phyloP scores from a whole-genome alignment of 2,329 filamentous ascomycete genomes.

The Neonectria neomacrospora region DNA sequence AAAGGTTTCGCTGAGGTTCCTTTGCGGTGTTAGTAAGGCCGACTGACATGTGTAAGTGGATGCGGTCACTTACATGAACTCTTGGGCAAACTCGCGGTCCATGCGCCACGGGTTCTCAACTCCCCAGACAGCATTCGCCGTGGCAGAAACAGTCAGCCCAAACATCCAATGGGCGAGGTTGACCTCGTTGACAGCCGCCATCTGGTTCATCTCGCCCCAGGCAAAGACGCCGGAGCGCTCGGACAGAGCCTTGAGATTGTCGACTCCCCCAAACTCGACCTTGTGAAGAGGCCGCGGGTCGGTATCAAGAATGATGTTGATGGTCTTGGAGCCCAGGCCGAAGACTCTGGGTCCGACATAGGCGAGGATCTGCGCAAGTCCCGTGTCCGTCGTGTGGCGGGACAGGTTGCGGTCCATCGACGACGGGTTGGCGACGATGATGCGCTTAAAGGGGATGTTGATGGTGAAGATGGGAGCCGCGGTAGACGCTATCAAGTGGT shows the following conservation, averaged over 20 bases:
- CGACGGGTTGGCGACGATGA: constrained; percentile 44
- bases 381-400: constrained; percentile 45
- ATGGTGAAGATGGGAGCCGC: constrained; percentile 44
- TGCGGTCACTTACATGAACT: constrained; percentile 43
- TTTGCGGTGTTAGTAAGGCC: constrained; percentile 26
- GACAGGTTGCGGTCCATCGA: constrained; percentile 44
- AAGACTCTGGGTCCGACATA: constrained; percentile 46
- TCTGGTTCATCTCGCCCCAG: constrained; percentile 33
- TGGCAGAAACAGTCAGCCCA: constrained; percentile 44
- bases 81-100: constrained; percentile 45
- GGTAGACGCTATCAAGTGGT: constrained; percentile 39
- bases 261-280: constrained; percentile 41
- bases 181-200: constrained; percentile 36
- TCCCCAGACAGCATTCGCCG: constrained; percentile 48
- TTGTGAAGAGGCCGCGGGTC: constrained; percentile 45
- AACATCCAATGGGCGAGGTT: constrained; percentile 46
- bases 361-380: constrained; percentile 46
- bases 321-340: constrained; percentile 36
- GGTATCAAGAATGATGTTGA: constrained; percentile 40
- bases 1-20: constrained; percentile 45
- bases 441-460: constrained; percentile 43
- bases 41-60: background rate
- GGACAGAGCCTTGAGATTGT: constrained; percentile 38
- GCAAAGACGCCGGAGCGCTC: constrained; percentile 39
- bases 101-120: constrained; percentile 46